These are phyloP conservation scores for Physcomitrellopsis africana DNA, from an alignment of 225 moss, liverwort and hornwort genomes.

Conservation along the genomic window DNA sequence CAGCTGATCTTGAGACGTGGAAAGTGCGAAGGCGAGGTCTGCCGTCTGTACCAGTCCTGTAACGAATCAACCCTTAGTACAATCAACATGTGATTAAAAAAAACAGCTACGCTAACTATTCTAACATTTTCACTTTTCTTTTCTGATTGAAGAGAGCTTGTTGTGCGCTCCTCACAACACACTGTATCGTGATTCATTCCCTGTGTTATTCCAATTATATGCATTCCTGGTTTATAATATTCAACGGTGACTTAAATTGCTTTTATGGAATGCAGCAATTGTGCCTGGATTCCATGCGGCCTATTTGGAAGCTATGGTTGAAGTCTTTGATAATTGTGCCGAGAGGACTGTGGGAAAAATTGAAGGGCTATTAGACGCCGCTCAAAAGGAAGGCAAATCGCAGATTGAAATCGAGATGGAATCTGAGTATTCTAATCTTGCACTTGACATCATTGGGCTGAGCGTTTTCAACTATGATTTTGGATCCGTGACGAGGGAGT, in stretches of 20 bases:
- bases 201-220: background rate
- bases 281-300: slow-evolving; percentile 95
- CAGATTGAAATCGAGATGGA: slow-evolving; percentile 89
- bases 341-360: slow-evolving; percentile 80
- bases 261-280: slow-evolving; percentile 69
- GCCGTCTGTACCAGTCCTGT: slow-evolving; percentile 33
- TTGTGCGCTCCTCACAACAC: background rate
- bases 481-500: slow-evolving; percentile 91
- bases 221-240: background rate
- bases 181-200: background rate
- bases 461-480: slow-evolving; percentile 99
- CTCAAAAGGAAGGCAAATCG: slow-evolving; percentile 45
- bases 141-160: slow-evolving; percentile 22
- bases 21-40: slow-evolving; percentile 93
- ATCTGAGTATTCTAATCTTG: slow-evolving; percentile 91
- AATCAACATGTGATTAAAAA: too few species aligned
- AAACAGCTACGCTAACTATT: too few species aligned
- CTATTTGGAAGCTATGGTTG: slow-evolving; percentile 91
- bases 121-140: background rate
- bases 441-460: slow-evolving; percentile 93
- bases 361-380: slow-evolving; percentile 52
- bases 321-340: slow-evolving; percentile 79
- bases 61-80: slow-evolving; percentile 22
- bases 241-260: slow-evolving; percentile 3
- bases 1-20: slow-evolving; percentile 97